Evolutionary conservation across 2,329 filamentous ascomycete genomes (phyloP).

Genomic region (Ceratocystis cubensis): DNA sequence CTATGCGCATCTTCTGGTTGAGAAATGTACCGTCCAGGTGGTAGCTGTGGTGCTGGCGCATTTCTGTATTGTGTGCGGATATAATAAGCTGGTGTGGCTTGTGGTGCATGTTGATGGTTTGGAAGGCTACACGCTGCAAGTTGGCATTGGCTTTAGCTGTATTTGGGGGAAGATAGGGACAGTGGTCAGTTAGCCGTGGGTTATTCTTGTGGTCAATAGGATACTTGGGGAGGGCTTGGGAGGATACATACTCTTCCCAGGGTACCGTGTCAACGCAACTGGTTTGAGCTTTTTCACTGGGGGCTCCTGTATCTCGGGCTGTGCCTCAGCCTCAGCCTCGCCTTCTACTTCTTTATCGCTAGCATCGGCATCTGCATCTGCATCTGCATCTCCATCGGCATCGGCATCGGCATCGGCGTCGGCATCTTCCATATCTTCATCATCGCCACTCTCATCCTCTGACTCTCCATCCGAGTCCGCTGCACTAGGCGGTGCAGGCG

Average conservation of each 20-base stretch:
- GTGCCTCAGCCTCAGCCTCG: neutral
- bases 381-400: neutral
- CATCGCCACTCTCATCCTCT: neutral
- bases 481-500: neutral
- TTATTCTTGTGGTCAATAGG: neutral
- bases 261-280: constrained; percentile 16
- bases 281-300: constrained; percentile 16
- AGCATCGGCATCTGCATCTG: neutral
- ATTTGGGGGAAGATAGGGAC: neutral
- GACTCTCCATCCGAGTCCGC: constrained; percentile 11
- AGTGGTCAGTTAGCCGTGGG: neutral
- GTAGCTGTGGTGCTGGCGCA: constrained; percentile 20
- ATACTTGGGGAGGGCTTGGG: neutral
- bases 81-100: constrained; percentile 56
- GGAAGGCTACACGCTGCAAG: constrained; percentile 26
- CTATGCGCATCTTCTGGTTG: constrained; percentile 21
- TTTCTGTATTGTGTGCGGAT: constrained; percentile 16
- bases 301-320: constrained; percentile 10
- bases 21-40: constrained; percentile 18
- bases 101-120: constrained; percentile 60
- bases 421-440: constrained; percentile 1
- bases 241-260: constrained; percentile 17
- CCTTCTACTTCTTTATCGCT: neutral
- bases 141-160: constrained; percentile 14
- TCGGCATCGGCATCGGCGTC: neutral